These are phyloP conservation scores for Ogataea hybrid DNA, from an alignment of 1,139 yeast species.

Conservation along the genomic window DNA sequence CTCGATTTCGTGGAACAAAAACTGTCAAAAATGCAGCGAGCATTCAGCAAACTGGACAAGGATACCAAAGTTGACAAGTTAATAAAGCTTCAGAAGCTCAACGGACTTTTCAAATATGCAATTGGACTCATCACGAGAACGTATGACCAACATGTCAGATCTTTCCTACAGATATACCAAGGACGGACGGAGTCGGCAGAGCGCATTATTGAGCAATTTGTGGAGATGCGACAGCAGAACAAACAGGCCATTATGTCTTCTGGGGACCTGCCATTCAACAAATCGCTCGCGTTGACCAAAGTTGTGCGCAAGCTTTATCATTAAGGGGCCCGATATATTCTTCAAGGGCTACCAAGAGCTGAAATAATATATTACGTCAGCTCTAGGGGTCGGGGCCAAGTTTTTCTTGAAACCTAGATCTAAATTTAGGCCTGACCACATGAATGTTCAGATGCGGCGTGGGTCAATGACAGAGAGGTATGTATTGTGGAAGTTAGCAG, in stretches of 20 bases:
- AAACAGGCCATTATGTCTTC: slow-evolving; percentile 6
- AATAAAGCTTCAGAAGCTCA: slow-evolving; percentile 10
- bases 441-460: not conserved
- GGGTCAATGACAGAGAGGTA: slow-evolving; percentile 10
- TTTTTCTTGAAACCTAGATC: not conserved
- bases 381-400: not conserved
- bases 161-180: slow-evolving; percentile 1
- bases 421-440: not conserved
- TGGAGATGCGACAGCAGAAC: slow-evolving; percentile 7
- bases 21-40: slow-evolving; percentile 3
- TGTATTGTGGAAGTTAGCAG: not conserved
- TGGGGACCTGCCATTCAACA: slow-evolving; percentile 8
- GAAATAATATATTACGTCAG: slow-evolving; percentile 2
- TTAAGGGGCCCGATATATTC: not conserved
- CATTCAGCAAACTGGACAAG: slow-evolving; percentile 6
- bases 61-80: slow-evolving; percentile 12
- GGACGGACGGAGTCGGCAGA: slow-evolving; percentile 1
- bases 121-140: slow-evolving; percentile 5
- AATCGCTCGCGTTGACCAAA: slow-evolving; percentile 17
- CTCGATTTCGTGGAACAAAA: not conserved
- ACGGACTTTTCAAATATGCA: slow-evolving; percentile 3
- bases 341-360: not conserved
- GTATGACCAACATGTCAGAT: slow-evolving; percentile 5
- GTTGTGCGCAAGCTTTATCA: slow-evolving; percentile 17
- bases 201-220: slow-evolving; percentile 14